These are phyloP conservation scores for Fusarium coicis DNA, from an alignment of 2,329 filamentous ascomycete genomes.

Conservation along the genomic window DNA sequence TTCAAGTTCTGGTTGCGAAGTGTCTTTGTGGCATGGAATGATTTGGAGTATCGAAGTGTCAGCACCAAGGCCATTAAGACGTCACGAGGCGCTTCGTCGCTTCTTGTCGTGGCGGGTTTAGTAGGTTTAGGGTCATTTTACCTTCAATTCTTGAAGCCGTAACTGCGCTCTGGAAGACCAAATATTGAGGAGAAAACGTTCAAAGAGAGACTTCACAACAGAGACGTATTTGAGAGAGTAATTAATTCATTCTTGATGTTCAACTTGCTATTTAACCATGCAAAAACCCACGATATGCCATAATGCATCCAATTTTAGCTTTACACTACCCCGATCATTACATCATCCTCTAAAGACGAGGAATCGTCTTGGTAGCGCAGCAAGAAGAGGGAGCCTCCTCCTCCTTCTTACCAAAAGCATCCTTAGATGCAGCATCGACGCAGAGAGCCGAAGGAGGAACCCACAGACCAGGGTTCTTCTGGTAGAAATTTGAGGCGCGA, in stretches of 20 bases:
- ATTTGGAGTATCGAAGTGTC: constrained; percentile 45
- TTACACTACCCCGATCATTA: background rate
- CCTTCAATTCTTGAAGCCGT: background rate
- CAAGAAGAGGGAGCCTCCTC: constrained; percentile 32
- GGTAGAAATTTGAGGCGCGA: constrained; percentile 84
- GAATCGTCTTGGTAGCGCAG: constrained; percentile 31
- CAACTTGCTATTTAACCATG: constrained; percentile 14
- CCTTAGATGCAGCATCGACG: constrained; percentile 35
- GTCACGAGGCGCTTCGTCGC: fast-evolving
- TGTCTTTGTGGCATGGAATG: constrained; percentile 54
- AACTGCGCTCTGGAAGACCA: background rate
- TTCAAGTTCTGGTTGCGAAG: constrained; percentile 60
- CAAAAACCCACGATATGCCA: constrained; percentile 7
- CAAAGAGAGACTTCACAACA: background rate
- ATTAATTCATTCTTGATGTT: background rate
- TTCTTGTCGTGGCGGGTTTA: background rate
- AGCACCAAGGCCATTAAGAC: background rate
- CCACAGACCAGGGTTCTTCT: constrained; percentile 81
- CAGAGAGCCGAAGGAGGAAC: constrained; percentile 68
- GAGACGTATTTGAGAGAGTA: background rate
- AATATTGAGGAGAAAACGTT: no score
- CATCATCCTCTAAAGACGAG: constrained; percentile 17
- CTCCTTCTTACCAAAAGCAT: constrained; percentile 38
- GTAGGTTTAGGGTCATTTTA: constrained; percentile 1
- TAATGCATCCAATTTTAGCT: constrained; percentile 5